phyloP scores from a whole-genome alignment of 2,329 filamentous ascomycete genomes.

The Talaromyces sp. region DNA sequence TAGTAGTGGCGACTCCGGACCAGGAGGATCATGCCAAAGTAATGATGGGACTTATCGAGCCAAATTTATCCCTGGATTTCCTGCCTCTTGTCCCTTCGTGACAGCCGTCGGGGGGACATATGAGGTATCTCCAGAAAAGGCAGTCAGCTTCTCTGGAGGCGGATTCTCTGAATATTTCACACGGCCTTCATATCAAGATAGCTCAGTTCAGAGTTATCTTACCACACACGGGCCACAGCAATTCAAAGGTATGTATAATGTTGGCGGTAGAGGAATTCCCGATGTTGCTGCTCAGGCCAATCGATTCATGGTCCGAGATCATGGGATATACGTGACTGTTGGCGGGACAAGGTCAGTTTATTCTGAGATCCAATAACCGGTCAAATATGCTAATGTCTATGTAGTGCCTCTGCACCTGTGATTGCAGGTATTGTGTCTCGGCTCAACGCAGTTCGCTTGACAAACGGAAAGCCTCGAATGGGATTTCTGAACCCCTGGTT shows the following conservation, averaged over 20 bases:
- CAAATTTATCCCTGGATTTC: constrained; percentile 58
- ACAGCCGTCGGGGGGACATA: constrained; percentile 65
- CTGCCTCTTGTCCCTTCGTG: constrained; percentile 63
- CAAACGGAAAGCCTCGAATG: constrained; percentile 55
- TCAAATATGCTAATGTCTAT: constrained; percentile 16
- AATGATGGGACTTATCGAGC: constrained; percentile 59
- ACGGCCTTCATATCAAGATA: constrained; percentile 52
- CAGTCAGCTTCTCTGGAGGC: constrained; percentile 56
- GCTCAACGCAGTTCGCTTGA: constrained; percentile 65
- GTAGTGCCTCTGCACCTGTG: constrained; percentile 61
- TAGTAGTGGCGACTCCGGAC: constrained; percentile 65
- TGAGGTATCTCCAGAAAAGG: constrained; percentile 56
- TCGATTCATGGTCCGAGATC: constrained; percentile 44
- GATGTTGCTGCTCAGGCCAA: constrained; percentile 63
- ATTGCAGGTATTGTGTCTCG: constrained; percentile 66
- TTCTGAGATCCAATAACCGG: neutral
- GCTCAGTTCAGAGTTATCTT: constrained; percentile 50
- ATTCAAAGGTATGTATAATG: constrained; percentile 53
- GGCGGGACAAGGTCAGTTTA: constrained; percentile 50
- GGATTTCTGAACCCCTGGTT: constrained; percentile 67
- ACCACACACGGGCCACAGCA: constrained; percentile 38
- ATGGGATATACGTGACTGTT: constrained; percentile 41
- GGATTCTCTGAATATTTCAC: constrained; percentile 55
- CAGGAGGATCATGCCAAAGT: constrained; percentile 57
- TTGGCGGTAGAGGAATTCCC: constrained; percentile 61